These are phyloP conservation scores for Kuraishia borneana DNA, from an alignment of 805 yeast genomes.

Conservation along the genomic window DNA sequence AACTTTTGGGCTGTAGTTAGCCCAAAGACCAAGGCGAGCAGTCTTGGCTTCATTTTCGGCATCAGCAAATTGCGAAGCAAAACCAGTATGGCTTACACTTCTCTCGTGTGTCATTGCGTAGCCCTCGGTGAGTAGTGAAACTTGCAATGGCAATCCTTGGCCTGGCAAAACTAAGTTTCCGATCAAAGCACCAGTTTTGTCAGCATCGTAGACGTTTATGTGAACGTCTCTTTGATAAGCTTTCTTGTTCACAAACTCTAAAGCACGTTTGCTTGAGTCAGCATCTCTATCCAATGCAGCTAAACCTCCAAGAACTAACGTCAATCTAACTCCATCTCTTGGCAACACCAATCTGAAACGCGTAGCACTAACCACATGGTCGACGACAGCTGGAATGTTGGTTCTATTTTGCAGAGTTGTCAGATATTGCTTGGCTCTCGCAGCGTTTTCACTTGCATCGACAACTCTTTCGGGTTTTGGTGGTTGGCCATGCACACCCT, in stretches of 20 bases:
- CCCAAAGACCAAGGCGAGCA: slow-evolving; percentile 57
- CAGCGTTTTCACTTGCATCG: slow-evolving; percentile 68
- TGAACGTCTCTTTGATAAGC: slow-evolving; percentile 65
- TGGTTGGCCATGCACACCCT: slow-evolving; percentile 54
- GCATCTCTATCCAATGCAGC: slow-evolving; percentile 26
- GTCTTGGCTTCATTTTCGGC: slow-evolving; percentile 56
- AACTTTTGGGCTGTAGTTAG: slow-evolving; percentile 33
- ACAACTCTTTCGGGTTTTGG: slow-evolving; percentile 52
- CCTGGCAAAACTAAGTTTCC: slow-evolving; percentile 53
- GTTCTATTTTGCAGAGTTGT: slow-evolving; percentile 59
- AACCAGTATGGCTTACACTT: slow-evolving; percentile 49
- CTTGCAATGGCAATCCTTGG: slow-evolving; percentile 44
- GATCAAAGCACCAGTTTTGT: slow-evolving; percentile 72
- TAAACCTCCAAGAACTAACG: slow-evolving; percentile 70
- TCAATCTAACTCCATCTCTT: slow-evolving; percentile 57
- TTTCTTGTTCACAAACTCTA: slow-evolving; percentile 39
- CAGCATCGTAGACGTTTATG: slow-evolving; percentile 56
- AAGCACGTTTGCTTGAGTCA: slow-evolving; percentile 34
- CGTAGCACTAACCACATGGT: slow-evolving; percentile 56
- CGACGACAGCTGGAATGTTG: slow-evolving; percentile 58
- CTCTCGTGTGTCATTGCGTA: slow-evolving; percentile 53
- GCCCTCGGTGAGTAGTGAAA: slow-evolving; percentile 48
- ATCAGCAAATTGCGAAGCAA: slow-evolving; percentile 37
- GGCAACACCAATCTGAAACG: slow-evolving; percentile 60
- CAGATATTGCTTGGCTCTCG: slow-evolving; percentile 65